phyloP scores from a whole-genome alignment of 1,284 basidiomycete species.

The Lignosus rhinocerotis region DNA sequence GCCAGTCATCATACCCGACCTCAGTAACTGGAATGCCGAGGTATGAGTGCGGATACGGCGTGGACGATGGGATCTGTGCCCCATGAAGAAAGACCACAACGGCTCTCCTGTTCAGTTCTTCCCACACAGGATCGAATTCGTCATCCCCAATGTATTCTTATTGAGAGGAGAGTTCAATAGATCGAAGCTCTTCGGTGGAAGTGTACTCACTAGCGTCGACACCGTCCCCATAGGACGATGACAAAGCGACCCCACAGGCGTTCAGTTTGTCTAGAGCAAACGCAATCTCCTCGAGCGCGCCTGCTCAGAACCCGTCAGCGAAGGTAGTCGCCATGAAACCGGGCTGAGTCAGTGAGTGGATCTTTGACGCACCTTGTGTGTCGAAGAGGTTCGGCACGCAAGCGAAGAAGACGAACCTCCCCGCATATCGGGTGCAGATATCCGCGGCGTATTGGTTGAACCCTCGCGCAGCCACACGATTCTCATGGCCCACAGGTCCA shows the following conservation, averaged over 20 bases:
- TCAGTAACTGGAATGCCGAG: conserved; percentile 71
- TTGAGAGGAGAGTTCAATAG: background rate
- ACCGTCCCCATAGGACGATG: conserved; percentile 61
- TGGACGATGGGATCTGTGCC: conserved; percentile 60
- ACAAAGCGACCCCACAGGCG: conserved; percentile 61
- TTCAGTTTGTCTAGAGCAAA: conserved; percentile 58
- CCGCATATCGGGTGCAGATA: conserved; percentile 48
- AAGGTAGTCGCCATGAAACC: too few species aligned
- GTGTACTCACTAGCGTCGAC: conserved; percentile 29
- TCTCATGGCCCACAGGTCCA: conserved; percentile 42
- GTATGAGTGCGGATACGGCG: conserved; percentile 57
- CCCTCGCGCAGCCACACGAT: conserved; percentile 43
- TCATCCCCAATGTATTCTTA: conserved; percentile 69
- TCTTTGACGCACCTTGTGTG: conserved; percentile 45
- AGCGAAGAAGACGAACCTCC: conserved; percentile 67
- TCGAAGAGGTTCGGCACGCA: conserved; percentile 62
- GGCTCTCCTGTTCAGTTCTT: conserved; percentile 55
- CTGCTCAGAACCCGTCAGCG: conserved; percentile 32
- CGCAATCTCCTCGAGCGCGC: conserved; percentile 54
- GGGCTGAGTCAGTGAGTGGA: background rate
- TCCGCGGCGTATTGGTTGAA: conserved; percentile 50
- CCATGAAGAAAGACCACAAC: conserved; percentile 72
- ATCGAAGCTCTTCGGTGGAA: background rate
- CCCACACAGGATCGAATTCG: conserved; percentile 63
- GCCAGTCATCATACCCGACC: conserved; percentile 34